A percentile compares a stretch with the other conserved stretches of the same genome.
Evolutionary conservation across 2,329 filamentous ascomycete species (phyloP).

Genomic region (Knufia petricola): DNA sequence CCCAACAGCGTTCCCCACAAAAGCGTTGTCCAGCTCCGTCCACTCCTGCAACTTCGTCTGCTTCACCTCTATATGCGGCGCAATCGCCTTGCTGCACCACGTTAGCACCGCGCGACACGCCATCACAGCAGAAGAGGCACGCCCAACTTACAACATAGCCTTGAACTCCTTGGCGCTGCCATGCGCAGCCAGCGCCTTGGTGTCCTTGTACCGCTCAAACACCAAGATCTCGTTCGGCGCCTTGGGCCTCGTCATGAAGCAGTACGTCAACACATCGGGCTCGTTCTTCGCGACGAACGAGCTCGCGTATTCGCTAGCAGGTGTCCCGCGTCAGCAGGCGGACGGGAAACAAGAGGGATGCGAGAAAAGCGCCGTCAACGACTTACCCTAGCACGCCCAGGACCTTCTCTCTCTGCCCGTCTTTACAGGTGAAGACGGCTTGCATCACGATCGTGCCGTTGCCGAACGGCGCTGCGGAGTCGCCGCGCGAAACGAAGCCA

Average conservation of each 20-base stretch:
- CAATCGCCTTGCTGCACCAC: conserved; percentile 13
- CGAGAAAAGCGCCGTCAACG: too few species aligned
- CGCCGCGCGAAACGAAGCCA: conserved; percentile 18
- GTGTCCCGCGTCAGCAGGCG: not conserved
- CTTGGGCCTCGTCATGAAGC: conserved; percentile 14
- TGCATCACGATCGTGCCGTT: conserved; percentile 18
- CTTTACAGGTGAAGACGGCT: conserved; percentile 19
- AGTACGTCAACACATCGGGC: conserved; percentile 16
- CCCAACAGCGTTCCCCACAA: conserved; percentile 16
- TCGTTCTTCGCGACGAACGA: conserved; percentile 18
- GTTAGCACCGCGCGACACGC: not conserved
- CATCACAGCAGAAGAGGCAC: not conserved
- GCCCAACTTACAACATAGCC: conserved; percentile 21
- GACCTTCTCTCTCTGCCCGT: conserved; percentile 14
- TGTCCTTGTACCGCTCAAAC: conserved; percentile 20
- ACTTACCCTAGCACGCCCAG: conserved; percentile 18
- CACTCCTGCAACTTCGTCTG: conserved; percentile 18
- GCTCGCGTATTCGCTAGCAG: conserved; percentile 13
- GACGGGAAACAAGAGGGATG: not conserved
- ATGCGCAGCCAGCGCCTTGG: conserved; percentile 15
- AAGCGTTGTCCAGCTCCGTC: conserved; percentile 16
- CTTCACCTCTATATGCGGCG: conserved; percentile 14
- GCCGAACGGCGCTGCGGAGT: conserved; percentile 8
- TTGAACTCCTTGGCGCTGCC: conserved; percentile 18
- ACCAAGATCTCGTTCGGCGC: conserved; percentile 17